Evolutionary conservation across 2,329 filamentous ascomycete species (phyloP).

Genomic region (Claviceps spartinae): DNA sequence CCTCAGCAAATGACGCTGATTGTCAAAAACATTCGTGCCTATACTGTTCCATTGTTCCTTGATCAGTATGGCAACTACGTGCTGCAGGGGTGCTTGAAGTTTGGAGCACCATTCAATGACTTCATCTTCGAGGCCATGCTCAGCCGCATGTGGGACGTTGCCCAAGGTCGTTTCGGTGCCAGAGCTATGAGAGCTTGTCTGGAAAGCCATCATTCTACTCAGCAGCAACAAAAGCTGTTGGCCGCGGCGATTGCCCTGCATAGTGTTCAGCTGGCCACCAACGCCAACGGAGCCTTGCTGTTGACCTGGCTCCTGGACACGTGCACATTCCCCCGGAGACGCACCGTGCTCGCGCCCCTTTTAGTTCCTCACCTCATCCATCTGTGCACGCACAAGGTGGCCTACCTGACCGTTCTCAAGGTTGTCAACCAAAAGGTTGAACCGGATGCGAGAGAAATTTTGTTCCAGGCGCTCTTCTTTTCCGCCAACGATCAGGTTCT

Average conservation of each 20-base stretch:
- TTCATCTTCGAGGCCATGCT: constrained; percentile 99
- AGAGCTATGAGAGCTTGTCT: constrained; percentile 93
- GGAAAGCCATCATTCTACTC: constrained; percentile 88
- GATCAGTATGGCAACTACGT: constrained; percentile 99
- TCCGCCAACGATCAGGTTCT: constrained; percentile 73
- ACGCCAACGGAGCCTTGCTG: constrained; percentile 85
- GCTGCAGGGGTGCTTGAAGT: constrained; percentile 88
- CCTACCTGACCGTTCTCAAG: constrained; percentile 91
- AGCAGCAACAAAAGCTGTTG: constrained; percentile 90
- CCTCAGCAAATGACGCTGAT: constrained; percentile 72
- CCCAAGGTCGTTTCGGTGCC: constrained; percentile 86
- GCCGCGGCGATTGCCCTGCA: constrained; percentile 91
- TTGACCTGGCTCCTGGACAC: constrained; percentile 98
- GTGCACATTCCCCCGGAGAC: constrained; percentile 84
- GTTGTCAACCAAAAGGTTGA: constrained; percentile 97
- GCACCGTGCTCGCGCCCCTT: constrained; percentile 81
- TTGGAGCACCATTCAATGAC: constrained; percentile 76
- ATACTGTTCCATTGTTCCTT: constrained; percentile 81
- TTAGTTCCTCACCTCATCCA: constrained; percentile 88
- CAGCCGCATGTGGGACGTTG: constrained; percentile 81
- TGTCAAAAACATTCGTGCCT: constrained; percentile 70
- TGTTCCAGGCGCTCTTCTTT: constrained; percentile 87
- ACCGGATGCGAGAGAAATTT: constrained; percentile 76
- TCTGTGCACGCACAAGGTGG: constrained; percentile 96
- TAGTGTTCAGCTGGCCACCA: constrained; percentile 90